These are phyloP conservation scores for Arachis monticola DNA, from an alignment of 331 rosid species.

Conservation along the genomic window DNA sequence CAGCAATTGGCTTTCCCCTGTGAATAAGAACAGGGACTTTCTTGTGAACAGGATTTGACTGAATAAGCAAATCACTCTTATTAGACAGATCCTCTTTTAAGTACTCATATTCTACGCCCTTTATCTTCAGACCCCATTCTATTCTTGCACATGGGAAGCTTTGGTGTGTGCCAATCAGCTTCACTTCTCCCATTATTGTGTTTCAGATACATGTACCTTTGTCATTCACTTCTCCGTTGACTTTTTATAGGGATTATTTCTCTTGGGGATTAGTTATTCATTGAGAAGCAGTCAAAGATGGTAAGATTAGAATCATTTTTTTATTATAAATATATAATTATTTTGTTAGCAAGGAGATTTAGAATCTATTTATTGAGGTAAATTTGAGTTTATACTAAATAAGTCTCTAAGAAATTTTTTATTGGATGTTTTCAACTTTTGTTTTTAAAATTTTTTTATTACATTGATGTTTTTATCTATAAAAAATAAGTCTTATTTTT, in stretches of 20 bases:
- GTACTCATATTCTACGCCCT: constrained; percentile 62
- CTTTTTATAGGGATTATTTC: neutral
- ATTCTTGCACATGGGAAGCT: constrained; percentile 59
- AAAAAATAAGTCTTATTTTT: too few species aligned
- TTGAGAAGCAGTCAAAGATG: too few species aligned
- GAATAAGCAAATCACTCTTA: constrained; percentile 60
- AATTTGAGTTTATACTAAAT: too few species aligned
- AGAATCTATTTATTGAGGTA: too few species aligned
- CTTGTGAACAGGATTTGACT: constrained; percentile 63
- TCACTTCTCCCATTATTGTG: constrained; percentile 51
- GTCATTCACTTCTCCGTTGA: neutral
- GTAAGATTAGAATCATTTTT: too few species aligned
- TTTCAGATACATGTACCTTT: neutral
- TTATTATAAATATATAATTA: too few species aligned
- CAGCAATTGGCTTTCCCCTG: constrained; percentile 46
- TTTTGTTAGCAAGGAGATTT: too few species aligned
- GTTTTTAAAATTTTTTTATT: too few species aligned
- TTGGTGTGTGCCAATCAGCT: constrained; percentile 48
- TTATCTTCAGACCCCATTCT: constrained; percentile 62
- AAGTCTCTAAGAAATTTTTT: too few species aligned
- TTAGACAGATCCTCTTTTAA: constrained; percentile 51
- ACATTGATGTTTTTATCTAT: too few species aligned
- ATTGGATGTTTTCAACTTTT: too few species aligned
- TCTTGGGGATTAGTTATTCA: neutral
- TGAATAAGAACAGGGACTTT: constrained; percentile 60